Base-by-base conservation (phyloP, 2,329 filamentous ascomycete species). In the Talaromyces sp. region DNA sequence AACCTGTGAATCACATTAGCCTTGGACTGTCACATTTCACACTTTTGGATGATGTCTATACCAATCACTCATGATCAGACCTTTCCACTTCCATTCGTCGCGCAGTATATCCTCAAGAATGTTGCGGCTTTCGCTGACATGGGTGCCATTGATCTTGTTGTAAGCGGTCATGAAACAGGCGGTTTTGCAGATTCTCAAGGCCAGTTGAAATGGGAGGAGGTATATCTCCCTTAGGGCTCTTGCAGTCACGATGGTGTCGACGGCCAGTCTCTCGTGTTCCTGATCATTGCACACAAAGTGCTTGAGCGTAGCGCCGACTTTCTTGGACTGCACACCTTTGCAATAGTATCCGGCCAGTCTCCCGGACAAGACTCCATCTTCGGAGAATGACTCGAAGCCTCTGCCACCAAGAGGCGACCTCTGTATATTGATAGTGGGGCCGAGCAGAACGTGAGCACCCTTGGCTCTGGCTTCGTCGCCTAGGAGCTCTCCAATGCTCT, bases 341-440 rank as follows among this genome's bases (percentile, higher is more conserved):
- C 91, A 88, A 64, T 90, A 90, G 63, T 89, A 83, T 0, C 88
- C 85, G 12, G 89, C 88, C 63, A 92, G 78, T 65, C 87, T 89
- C 34, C 90, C 90, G 0, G 90, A 91, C 5, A 96, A 81, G 9
- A 88, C 83, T 0, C 91, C 91, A 67, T 95, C 91, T 73, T 95
- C 91, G 0, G 89, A 92, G 73, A 92, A 95, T 0, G 90, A 92
- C 75, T 96, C 91, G 67, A 95, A 96, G 65, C 92, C 92, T 63
- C 91, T 84, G 18, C 91, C 91, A n/a, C 91, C 91, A 0, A 95
- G 81, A 0, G 91, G 91, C 56, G 90, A 90, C 16, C 91, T 85
- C 69, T 95, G 91, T 81, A 92, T 88, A 77, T 91, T 92, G 36
- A 92, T 87, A 0, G 90, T 93, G 2, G 90, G 90, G 0, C 88